phyloP scores from a whole-genome alignment of 129 eudicot genomes.

The Tagetes patula region DNA sequence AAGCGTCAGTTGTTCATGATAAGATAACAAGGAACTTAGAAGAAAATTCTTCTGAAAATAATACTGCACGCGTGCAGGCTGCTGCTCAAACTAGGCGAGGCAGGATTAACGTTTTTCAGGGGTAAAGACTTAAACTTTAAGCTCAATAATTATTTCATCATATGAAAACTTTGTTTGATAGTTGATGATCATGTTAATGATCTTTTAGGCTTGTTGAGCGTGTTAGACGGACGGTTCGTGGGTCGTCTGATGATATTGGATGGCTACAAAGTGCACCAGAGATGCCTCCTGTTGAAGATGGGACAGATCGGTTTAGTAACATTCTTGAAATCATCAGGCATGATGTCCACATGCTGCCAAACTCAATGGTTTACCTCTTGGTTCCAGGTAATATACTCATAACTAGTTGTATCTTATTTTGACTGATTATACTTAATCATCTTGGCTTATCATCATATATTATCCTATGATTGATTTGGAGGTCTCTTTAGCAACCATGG shows the following conservation, averaged over 20 bases:
- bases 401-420: neutral
- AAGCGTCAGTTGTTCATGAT: conserved; percentile 43
- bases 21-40: conserved; percentile 39
- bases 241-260: conserved; percentile 95
- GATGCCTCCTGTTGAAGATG: conserved; percentile 91
- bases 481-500: conserved; percentile 99
- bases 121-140: conserved; percentile 47
- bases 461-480: conserved; percentile 28
- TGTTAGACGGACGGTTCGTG: conserved; percentile 81
- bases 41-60: conserved; percentile 39
- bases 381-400: conserved; percentile 44
- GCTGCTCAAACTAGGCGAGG: conserved; percentile 38
- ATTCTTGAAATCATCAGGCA: conserved; percentile 90
- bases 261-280: conserved; percentile 79
- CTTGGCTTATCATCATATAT: conserved; percentile 7
- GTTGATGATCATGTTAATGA: neutral
- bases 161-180: neutral
- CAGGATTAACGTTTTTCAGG: conserved; percentile 66
- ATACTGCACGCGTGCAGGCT: conserved; percentile 38
- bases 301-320: conserved; percentile 80
- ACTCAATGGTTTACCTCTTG: conserved; percentile 79
- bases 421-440: neutral
- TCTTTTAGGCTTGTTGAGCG: conserved; percentile 68
- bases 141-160: neutral
- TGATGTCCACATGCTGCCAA: conserved; percentile 82